phyloP scores from a whole-genome alignment of 2,329 filamentous ascomycete species.

The Uncinocarpus reesii region DNA sequence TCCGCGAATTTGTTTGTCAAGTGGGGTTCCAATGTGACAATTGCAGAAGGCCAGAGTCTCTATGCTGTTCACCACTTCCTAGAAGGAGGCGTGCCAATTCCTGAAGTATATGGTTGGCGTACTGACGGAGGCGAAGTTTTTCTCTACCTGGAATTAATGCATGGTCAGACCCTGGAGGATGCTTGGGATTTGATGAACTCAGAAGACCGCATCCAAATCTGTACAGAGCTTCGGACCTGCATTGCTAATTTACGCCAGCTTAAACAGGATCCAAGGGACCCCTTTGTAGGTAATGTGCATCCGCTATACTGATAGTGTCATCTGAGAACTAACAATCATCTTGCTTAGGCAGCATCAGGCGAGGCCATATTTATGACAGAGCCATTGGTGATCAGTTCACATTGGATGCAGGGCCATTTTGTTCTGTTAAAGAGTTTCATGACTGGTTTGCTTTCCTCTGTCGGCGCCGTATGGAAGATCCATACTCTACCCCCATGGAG shows the following conservation, averaged over 20 bases:
- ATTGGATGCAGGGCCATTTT: constrained; percentile 22
- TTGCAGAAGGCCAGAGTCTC: constrained; percentile 20
- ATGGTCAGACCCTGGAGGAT: constrained; percentile 22
- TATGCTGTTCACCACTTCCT: constrained; percentile 19
- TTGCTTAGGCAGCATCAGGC: constrained; percentile 17
- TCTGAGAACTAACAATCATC: neutral
- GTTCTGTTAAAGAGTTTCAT: constrained; percentile 25
- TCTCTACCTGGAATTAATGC: constrained; percentile 27
- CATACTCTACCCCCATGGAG: constrained; percentile 22
- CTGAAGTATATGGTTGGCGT: constrained; percentile 30
- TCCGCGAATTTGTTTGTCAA: constrained; percentile 21
- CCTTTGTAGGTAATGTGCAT: constrained; percentile 19
- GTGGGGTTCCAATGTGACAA: constrained; percentile 17
- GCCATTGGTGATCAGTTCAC: constrained; percentile 18
- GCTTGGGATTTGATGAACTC: constrained; percentile 17
- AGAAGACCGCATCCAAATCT: constrained; percentile 16
- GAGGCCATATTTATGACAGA: constrained; percentile 20
- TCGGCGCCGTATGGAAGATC: constrained; percentile 21
- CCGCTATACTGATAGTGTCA: neutral
- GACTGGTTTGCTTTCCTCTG: constrained; percentile 25
- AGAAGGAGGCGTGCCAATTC: constrained; percentile 24
- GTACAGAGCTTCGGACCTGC: constrained; percentile 18
- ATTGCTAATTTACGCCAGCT: constrained; percentile 17
- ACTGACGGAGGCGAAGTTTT: constrained; percentile 21
- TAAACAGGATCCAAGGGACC: constrained; percentile 17